Evolutionary conservation across 352 stramenopile genomes (phyloP).

Genomic region (Phytophthora macrochlamydospora): DNA sequence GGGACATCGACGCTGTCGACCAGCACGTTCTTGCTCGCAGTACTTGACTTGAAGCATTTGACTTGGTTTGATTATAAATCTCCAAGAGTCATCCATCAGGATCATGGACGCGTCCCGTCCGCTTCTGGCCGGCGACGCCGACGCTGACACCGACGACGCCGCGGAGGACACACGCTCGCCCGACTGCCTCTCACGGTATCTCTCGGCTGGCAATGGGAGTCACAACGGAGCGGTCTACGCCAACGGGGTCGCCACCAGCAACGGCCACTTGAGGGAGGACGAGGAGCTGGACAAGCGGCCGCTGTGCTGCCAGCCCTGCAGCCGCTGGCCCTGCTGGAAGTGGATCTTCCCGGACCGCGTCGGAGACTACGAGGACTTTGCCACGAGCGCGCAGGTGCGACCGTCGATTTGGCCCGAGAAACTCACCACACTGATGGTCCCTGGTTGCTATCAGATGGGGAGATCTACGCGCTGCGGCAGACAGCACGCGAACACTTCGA

Average conservation of each 20-base stretch:
- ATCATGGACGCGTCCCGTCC: conserved; percentile 58
- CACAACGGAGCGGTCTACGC: background rate
- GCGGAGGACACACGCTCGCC: conserved; percentile 7
- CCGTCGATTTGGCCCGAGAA: background rate
- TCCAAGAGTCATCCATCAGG: too few species aligned
- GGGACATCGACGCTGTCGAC: too few species aligned
- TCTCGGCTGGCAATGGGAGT: conserved; percentile 17
- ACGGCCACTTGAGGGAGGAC: conserved; percentile 25
- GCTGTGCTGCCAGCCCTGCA: conserved; percentile 34
- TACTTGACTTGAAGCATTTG: too few species aligned
- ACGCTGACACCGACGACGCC: conserved; percentile 16
- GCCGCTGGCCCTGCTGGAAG: conserved; percentile 64
- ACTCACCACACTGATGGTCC: too few species aligned
- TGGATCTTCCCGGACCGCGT: conserved; percentile 64
- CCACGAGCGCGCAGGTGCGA: conserved; percentile 50
- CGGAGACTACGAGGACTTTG: conserved; percentile 72
- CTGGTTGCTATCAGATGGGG: conserved; percentile 36
- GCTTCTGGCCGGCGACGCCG: conserved; percentile 45
- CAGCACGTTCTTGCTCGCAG: too few species aligned
- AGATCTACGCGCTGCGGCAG: conserved; percentile 65
- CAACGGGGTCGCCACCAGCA: conserved; percentile 16
- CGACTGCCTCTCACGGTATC: conserved; percentile 31
- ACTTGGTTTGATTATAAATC: too few species aligned
- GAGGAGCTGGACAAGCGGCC: conserved; percentile 21
- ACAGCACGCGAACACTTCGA: conserved; percentile 68